Base-by-base conservation (phyloP, 441 rosid species). In the Theobroma grandiflorum region DNA sequence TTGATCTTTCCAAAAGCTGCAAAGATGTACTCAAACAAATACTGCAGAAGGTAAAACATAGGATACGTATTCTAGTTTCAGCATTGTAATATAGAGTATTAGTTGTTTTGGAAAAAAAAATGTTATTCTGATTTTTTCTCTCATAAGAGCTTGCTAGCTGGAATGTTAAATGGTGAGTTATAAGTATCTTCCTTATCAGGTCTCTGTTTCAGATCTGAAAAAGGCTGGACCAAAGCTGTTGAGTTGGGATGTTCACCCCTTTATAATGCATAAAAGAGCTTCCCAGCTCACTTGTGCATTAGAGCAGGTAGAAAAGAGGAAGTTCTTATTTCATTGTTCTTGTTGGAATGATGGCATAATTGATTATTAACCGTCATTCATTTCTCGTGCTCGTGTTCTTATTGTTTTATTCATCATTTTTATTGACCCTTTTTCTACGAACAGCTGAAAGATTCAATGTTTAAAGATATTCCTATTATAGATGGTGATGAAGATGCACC, bases 361-460 rank as follows among this genome's bases (percentile, higher is more conserved):
- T 18, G 35, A 35, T 5, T 40, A 42, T 57, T 5, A 52, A 45
- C 78, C 76, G 33, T 76, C 64, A 57, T 64, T 76, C 33, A 11
- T 57, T 37, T 67, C 37, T 12, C 63, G 57, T n/a, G 9, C 38
- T 53, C 31, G 3, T 40, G 12, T 62, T 59, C 26, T 74, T 35
- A 4, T 62, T 58, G 50, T 31, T 59, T 74, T 49, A 35, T 73
- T 37, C 22, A 52, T 63, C 61, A 22, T 62, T 77, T 53, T 64
- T 72, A 47, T 67, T 85, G 72, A 42, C 7, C 68, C 26, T 10
- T 57, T 80, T 75, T 80, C 58, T 55, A 26, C 31, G 55, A 76
- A 78, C 88, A 92, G 93, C 78, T 92, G 78, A 87, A 86, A 84
- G 87, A 83, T 84, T 52, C 81, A 47, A 84, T 86, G 61, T 75